A percentile compares a stretch with the other conserved stretches of the same genome.
Evolutionary conservation across 352 stramenopile species (phyloP).

Genomic region (Pythium rishiriense): DNA sequence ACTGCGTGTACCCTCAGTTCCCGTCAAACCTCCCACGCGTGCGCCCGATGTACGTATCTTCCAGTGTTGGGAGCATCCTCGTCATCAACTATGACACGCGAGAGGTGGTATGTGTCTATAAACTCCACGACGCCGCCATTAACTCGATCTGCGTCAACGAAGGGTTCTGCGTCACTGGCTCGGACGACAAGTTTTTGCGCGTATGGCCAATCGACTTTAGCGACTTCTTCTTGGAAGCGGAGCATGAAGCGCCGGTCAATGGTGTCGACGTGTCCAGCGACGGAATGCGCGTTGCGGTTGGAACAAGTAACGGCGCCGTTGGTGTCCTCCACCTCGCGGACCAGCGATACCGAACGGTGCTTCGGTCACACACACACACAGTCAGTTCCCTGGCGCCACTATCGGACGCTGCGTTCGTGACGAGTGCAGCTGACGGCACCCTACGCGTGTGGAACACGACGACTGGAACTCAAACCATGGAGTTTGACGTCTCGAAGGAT

Average conservation of each 20-base stretch:
- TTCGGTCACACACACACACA: constrained; percentile 70
- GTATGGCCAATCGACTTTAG: constrained; percentile 92
- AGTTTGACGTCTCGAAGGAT: constrained; percentile 81
- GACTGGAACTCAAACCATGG: constrained; percentile 70
- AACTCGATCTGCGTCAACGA: constrained; percentile 85
- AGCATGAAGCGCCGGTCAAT: constrained; percentile 73
- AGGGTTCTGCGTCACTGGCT: constrained; percentile 89
- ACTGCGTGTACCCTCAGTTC: constrained; percentile 58
- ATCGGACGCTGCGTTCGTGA: constrained; percentile 47
- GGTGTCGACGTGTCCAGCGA: constrained; percentile 73
- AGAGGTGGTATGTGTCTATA: constrained; percentile 87
- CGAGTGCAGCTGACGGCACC: constrained; percentile 70
- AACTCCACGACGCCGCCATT: constrained; percentile 86
- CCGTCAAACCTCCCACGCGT: constrained; percentile 54
- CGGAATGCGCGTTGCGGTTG: constrained; percentile 78
- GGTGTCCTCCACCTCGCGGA: constrained; percentile 83
- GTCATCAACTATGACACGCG: constrained; percentile 84
- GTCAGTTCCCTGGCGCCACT: constrained; percentile 45
- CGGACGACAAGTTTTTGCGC: constrained; percentile 83
- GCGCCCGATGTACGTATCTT: constrained; percentile 77
- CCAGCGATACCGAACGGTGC: constrained; percentile 78
- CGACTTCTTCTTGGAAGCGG: constrained; percentile 91
- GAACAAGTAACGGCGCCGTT: constrained; percentile 71
- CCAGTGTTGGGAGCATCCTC: constrained; percentile 73
- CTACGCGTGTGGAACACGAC: constrained; percentile 81